Conservation (phyloP, 192 early-diverging fungal species). For the Lobosporangium transversale region DNA sequence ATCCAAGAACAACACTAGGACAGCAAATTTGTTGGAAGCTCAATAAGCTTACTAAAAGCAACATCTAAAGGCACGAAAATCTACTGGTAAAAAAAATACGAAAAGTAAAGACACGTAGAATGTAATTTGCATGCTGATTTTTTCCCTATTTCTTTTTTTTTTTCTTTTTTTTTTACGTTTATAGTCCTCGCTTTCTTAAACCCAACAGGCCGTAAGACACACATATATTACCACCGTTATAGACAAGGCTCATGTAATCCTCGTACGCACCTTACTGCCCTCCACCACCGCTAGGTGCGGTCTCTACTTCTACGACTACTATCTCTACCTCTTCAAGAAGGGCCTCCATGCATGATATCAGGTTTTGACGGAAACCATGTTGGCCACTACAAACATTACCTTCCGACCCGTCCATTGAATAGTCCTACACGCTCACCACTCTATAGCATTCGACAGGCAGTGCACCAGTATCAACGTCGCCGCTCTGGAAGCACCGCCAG, state of each 20-base stretch:
- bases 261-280: not conserved
- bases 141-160: too few species aligned
- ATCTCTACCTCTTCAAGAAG: too few species aligned
- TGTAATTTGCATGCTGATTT: too few species aligned
- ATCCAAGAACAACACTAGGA: not conserved
- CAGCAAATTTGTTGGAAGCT: constrained; percentile 7
- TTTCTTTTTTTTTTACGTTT: not conserved
- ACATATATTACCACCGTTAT: not conserved
- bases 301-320: too few species aligned
- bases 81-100: too few species aligned
- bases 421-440: too few species aligned
- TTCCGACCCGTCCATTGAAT: constrained; percentile 2
- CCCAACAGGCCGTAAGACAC: constrained; percentile 17
- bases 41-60: constrained; percentile 35
- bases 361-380: too few species aligned
- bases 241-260: not conserved
- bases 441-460: not conserved
- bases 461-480: not conserved
- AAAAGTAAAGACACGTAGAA: too few species aligned
- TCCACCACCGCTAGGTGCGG: not conserved
- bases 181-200: constrained; percentile 49
- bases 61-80: constrained; percentile 54
- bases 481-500: not conserved
- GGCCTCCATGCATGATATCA: too few species aligned
- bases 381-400: not conserved